phyloP scores from a whole-genome alignment of 139 green algal species.

The Auxenochlorella pyrenoidosa region DNA sequence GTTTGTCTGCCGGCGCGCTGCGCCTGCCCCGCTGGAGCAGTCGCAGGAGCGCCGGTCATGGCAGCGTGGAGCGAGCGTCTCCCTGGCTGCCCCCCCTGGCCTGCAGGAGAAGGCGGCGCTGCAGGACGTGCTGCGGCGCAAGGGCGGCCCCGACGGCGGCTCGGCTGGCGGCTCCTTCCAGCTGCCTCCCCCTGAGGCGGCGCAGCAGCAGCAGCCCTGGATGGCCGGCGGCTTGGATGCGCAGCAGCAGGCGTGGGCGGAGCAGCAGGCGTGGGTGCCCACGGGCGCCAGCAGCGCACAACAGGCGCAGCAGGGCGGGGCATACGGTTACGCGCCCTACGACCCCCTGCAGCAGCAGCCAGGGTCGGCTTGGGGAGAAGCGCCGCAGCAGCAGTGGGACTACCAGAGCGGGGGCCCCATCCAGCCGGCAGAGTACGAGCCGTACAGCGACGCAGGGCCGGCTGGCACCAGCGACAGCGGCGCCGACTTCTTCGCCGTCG shows the following conservation, averaged over 20 bases:
- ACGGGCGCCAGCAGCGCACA: not conserved
- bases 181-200: slow-evolving; percentile 1
- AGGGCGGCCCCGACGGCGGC: not conserved
- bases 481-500: no score
- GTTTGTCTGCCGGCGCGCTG: no score
- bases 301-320: not conserved
- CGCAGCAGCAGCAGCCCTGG: not conserved
- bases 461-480: not conserved
- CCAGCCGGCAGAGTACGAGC: slow-evolving; percentile 17
- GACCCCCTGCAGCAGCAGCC: not conserved
- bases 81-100: no score
- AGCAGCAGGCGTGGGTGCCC: not conserved
- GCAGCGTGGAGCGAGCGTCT: not conserved
- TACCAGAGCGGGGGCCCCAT: not conserved
- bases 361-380: not conserved
- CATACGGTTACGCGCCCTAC: not conserved
- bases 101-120: slow-evolving; percentile 43
- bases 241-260: not conserved
- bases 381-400: not conserved
- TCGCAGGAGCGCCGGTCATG: no score
- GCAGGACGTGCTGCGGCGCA: slow-evolving; percentile 33
- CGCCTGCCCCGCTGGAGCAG: no score
- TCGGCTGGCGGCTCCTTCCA: slow-evolving; percentile 15
- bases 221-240: no score
- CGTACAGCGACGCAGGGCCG: no score